A percentile compares a stretch with the other conserved stretches of the same genome.
These are phyloP conservation scores for Cephaloascus albidus DNA, from an alignment of 805 yeast genomes.

Conservation along the genomic window DNA sequence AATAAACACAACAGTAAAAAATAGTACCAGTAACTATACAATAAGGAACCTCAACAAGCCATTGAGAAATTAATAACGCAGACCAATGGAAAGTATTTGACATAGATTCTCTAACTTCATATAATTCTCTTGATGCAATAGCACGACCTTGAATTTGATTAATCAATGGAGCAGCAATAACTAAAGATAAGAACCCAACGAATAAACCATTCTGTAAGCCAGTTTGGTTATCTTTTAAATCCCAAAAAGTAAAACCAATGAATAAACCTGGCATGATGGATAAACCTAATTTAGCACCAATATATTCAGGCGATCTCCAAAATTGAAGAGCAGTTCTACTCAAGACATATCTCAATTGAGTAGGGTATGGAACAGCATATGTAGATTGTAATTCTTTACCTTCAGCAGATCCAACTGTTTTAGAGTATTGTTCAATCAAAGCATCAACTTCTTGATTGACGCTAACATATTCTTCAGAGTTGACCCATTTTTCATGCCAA, in stretches of 20 bases:
- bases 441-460: constrained; percentile 4
- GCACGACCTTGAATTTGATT: constrained; percentile 59
- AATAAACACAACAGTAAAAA: constrained; percentile 44
- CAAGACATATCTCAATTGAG: constrained; percentile 10
- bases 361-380: constrained; percentile 11
- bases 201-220: constrained; percentile 28
- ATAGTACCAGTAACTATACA: constrained; percentile 38
- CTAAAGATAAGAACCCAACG: constrained; percentile 48
- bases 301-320: constrained; percentile 13
- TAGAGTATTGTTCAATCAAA: constrained; percentile 6
- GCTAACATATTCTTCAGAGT: constrained; percentile 9
- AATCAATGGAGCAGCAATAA: constrained; percentile 45
- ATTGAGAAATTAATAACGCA: constrained; percentile 42
- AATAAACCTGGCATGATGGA: constrained; percentile 4
- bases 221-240: constrained; percentile 23
- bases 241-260: constrained; percentile 13
- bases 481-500: constrained; percentile 47
- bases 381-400: constrained; percentile 2
- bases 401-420: neutral
- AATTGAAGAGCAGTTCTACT: constrained; percentile 8
- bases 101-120: constrained; percentile 61
- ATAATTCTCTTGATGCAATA: constrained; percentile 48
- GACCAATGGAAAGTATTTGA: constrained; percentile 73
- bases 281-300: constrained; percentile 8
- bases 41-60: constrained; percentile 54